Conservation (phyloP, 2,329 filamentous ascomycete species). For the Hymenoscyphus fructigenus region DNA sequence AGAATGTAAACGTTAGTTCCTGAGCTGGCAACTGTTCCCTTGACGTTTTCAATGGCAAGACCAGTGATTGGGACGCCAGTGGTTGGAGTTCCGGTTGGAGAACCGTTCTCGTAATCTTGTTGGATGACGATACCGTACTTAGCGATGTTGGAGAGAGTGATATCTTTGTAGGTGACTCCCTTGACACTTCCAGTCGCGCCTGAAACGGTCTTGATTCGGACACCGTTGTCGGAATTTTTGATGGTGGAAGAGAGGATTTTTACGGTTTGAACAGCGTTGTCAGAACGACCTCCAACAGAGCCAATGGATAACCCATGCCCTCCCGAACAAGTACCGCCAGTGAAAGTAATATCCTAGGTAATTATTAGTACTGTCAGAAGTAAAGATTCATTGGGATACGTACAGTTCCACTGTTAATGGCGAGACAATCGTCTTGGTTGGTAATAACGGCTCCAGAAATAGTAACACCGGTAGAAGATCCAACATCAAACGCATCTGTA, state of each 20-base stretch:
- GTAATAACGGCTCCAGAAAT: conserved; percentile 50
- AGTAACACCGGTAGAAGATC: conserved; percentile 45
- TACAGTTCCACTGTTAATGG: conserved; percentile 53
- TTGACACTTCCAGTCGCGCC: conserved; percentile 43
- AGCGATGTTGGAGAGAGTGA: conserved; percentile 50
- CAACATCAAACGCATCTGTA: conserved; percentile 56
- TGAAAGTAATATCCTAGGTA: conserved; percentile 29
- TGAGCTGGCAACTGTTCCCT: conserved; percentile 40
- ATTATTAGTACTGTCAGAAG: not conserved
- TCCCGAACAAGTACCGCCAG: conserved; percentile 31
- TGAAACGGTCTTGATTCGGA: conserved; percentile 39
- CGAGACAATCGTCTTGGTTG: conserved; percentile 57
- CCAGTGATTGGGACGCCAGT: conserved; percentile 52
- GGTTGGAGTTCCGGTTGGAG: conserved; percentile 29
- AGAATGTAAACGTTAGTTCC: conserved; percentile 52
- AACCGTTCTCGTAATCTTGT: conserved; percentile 49
- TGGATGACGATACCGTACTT: conserved; percentile 50
- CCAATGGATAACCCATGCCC: conserved; percentile 55
- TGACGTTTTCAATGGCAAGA: conserved; percentile 45
- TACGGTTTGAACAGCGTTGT: conserved; percentile 56
- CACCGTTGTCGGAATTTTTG: conserved; percentile 52
- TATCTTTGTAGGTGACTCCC: conserved; percentile 52
- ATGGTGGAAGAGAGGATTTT: conserved; percentile 49
- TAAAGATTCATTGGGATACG: not conserved
- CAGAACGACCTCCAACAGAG: conserved; percentile 53